A percentile compares a stretch with the other conserved stretches of the same genome.
phyloP scores from a whole-genome alignment of 2,329 filamentous ascomycete genomes.

The Talaromyces funiculosus region DNA sequence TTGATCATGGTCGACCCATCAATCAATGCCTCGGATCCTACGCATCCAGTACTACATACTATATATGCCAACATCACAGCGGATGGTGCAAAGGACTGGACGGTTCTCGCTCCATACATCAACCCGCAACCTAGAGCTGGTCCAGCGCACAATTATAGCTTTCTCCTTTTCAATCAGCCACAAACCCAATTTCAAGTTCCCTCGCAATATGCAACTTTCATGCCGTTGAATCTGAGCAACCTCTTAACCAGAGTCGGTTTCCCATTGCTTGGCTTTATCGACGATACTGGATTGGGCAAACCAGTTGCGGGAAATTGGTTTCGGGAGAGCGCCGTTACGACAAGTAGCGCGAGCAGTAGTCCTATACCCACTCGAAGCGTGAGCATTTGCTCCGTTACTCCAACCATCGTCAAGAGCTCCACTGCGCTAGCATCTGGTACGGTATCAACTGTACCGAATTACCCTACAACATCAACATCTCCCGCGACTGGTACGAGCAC shows the following conservation, averaged over 20 bases:
- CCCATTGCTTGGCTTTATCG: constrained; percentile 5
- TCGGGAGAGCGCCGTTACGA: background rate
- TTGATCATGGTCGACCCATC: constrained; percentile 11
- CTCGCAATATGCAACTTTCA: background rate
- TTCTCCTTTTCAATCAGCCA: constrained; percentile 7
- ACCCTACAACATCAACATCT: background rate
- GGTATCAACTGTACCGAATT: background rate
- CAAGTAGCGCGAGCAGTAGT: background rate
- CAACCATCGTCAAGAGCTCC: background rate
- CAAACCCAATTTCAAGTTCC: background rate
- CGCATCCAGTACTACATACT: background rate
- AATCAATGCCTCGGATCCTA: constrained; percentile 1
- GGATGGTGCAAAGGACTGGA: background rate
- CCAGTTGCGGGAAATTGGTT: constrained; percentile 12
- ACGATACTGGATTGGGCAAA: background rate
- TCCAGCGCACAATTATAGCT: constrained; percentile 4
- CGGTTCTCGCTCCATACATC: constrained; percentile 2
- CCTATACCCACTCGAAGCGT: background rate
- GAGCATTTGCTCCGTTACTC: background rate
- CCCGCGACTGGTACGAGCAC: background rate
- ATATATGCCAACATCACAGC: constrained; percentile 7
- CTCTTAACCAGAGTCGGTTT: background rate
- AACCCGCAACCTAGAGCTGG: background rate
- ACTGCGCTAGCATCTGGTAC: background rate
- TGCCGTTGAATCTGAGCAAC: background rate